A percentile compares a stretch with the other conserved stretches of the same genome.
Evolutionary conservation across 2,329 filamentous ascomycete genomes (phyloP).

Genomic region (Alternaria atra): DNA sequence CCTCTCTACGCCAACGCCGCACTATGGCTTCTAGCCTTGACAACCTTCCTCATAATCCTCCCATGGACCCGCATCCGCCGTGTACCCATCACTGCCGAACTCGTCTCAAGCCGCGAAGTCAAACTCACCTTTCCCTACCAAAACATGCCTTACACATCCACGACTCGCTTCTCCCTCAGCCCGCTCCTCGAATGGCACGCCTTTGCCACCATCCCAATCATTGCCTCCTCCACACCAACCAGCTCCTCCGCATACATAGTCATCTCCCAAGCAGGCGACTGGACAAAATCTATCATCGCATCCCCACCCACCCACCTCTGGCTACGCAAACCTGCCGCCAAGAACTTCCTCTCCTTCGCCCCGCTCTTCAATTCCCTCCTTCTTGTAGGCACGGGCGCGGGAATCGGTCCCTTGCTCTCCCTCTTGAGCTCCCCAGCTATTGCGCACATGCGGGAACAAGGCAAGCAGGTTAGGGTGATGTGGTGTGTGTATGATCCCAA

Average conservation of each 20-base stretch:
- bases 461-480: conserved; percentile 21
- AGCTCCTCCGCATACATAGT: conserved; percentile 29
- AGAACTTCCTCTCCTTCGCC: conserved; percentile 32
- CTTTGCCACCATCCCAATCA: conserved; percentile 47
- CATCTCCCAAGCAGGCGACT: conserved; percentile 48
- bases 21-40: conserved; percentile 73
- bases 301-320: conserved; percentile 24
- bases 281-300: conserved; percentile 34
- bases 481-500: conserved; percentile 27
- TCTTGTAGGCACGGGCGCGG: conserved; percentile 34
- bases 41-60: conserved; percentile 72
- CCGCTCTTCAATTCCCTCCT: conserved; percentile 31
- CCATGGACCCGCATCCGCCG: conserved; percentile 78
- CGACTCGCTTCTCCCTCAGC: conserved; percentile 22
- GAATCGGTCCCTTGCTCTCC: conserved; percentile 33
- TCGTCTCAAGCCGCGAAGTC: conserved; percentile 75
- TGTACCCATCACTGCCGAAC: conserved; percentile 69
- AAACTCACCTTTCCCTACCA: conserved; percentile 64
- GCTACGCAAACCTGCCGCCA: conserved; percentile 25
- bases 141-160: conserved; percentile 35
- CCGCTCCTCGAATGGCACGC: conserved; percentile 50
- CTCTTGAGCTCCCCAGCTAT: conserved; percentile 24
- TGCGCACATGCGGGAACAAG: conserved; percentile 9
- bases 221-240: not conserved
- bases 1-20: conserved; percentile 21